These are phyloP conservation scores for Allantophomopsis cytisporea DNA, from an alignment of 2,329 filamentous ascomycete species.

Conservation along the genomic window DNA sequence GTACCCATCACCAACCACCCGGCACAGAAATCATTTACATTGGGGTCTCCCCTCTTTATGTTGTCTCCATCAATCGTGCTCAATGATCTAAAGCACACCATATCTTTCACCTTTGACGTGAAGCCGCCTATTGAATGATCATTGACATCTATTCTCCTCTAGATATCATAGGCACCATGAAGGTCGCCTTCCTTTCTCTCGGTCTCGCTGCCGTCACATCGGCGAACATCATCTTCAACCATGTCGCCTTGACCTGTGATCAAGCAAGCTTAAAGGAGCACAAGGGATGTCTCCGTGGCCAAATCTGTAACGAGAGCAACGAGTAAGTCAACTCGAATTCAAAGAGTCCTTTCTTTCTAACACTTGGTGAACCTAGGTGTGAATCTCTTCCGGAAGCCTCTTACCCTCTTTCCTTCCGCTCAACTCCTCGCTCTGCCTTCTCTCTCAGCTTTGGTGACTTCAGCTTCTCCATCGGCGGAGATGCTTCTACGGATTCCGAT, in stretches of 20 bases:
- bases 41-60: too few relatives aligned
- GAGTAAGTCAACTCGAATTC: conserved; percentile 7
- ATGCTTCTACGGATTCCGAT: too few relatives aligned
- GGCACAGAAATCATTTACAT: too few relatives aligned
- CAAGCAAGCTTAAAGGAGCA: conserved; percentile 13
- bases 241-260: conserved; percentile 28
- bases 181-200: conserved; percentile 10
- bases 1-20: too few relatives aligned
- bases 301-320: conserved; percentile 11
- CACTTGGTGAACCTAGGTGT: conserved; percentile 8
- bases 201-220: conserved; percentile 20
- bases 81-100: too few relatives aligned
- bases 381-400: conserved; percentile 5
- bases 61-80: too few relatives aligned
- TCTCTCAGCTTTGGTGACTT: too few relatives aligned
- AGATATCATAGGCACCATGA: conserved; percentile 10
- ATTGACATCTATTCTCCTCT: too few relatives aligned
- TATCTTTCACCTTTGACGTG: too few relatives aligned
- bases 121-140: too few relatives aligned
- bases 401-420: conserved; percentile 6
- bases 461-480: too few relatives aligned
- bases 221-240: conserved; percentile 33
- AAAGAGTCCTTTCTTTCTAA: conserved; percentile 2
- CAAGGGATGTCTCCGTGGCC: conserved; percentile 17
- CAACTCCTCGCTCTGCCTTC: background rate